phyloP scores from a whole-genome alignment of 1,139 yeast genomes.

The Blastobotrys malaysiensis region DNA sequence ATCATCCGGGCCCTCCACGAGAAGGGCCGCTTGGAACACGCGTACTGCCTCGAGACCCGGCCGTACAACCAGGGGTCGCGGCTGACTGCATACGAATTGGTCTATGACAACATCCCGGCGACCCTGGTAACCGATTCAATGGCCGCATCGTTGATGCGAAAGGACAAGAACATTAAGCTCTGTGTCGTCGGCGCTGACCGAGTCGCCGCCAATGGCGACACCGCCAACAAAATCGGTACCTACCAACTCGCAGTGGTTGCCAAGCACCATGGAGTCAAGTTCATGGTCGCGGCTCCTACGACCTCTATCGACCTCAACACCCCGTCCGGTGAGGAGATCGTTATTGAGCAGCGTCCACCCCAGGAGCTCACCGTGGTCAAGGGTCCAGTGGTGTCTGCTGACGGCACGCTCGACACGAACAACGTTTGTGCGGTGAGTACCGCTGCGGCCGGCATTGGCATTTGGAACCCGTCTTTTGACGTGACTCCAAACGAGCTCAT shows the following conservation, averaged over 20 bases:
- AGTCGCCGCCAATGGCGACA: conserved; percentile 79
- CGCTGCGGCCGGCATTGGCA: conserved; percentile 79
- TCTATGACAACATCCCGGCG: conserved; percentile 80
- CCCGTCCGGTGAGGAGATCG: conserved; percentile 61
- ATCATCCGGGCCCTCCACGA: conserved; percentile 64
- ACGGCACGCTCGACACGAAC: conserved; percentile 26
- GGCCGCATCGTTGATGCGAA: conserved; percentile 67
- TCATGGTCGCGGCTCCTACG: conserved; percentile 91
- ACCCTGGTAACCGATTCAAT: conserved; percentile 87
- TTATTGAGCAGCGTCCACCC: conserved; percentile 83
- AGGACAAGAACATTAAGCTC: conserved; percentile 59
- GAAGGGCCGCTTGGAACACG: conserved; percentile 50
- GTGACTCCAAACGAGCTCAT: conserved; percentile 79
- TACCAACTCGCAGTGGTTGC: conserved; percentile 76
- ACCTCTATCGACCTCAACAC: conserved; percentile 79
- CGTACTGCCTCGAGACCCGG: conserved; percentile 87
- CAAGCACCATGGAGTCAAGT: conserved; percentile 53
- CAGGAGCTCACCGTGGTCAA: conserved; percentile 70
- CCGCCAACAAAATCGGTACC: conserved; percentile 97
- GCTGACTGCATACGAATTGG: conserved; percentile 83
- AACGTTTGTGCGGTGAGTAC: conserved; percentile 50
- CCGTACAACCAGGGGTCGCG: conserved; percentile 97
- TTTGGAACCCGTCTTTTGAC: conserved; percentile 97
- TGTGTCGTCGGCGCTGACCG: conserved; percentile 99
- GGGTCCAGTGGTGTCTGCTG: conserved; percentile 48